Percentiles rank a stretch among this genome's conserved stretches.
These are phyloP conservation scores for Oryza australiensis DNA, from an alignment of 176 grass and related monocot species.

Conservation along the genomic window DNA sequence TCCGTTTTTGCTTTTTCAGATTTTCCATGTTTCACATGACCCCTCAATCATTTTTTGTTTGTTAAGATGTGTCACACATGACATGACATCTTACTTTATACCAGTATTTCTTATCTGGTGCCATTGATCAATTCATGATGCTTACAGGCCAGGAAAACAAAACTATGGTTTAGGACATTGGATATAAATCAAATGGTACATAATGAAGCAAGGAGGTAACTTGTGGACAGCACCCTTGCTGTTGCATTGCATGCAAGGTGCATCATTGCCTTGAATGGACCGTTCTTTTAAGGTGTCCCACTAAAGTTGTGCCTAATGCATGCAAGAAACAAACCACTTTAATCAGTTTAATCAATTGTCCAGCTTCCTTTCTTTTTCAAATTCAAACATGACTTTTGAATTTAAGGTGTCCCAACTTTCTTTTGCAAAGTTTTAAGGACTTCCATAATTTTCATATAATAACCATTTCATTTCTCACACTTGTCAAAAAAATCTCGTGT, in stretches of 20 bases:
- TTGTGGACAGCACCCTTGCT: not conserved
- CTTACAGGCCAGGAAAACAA: not conserved
- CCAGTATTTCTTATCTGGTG: not conserved
- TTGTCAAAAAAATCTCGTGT: too few relatives aligned
- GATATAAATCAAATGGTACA: too few relatives aligned
- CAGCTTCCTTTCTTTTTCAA: not conserved
- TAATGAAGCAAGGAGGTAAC: too few relatives aligned
- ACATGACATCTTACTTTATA: too few relatives aligned
- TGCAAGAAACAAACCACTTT: conserved; percentile 18
- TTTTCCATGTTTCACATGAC: not conserved
- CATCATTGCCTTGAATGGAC: conserved; percentile 7
- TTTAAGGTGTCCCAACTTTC: too few relatives aligned
- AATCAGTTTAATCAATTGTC: conserved; percentile 27
- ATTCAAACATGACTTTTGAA: not conserved
- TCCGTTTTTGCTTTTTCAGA: not conserved
- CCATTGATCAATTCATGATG: not conserved
- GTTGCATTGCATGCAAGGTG: not conserved
- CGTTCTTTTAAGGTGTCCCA: conserved; percentile 13
- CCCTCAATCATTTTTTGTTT: not conserved
- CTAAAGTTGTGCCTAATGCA: conserved; percentile 27
- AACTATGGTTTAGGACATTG: too few relatives aligned
- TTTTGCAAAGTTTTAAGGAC: not conserved
- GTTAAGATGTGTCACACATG: too few relatives aligned
- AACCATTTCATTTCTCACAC: too few relatives aligned
- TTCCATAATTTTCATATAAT: not conserved